Conservation (phyloP, 2,329 filamentous ascomycete species). For the Colletotrichum sojae region DNA sequence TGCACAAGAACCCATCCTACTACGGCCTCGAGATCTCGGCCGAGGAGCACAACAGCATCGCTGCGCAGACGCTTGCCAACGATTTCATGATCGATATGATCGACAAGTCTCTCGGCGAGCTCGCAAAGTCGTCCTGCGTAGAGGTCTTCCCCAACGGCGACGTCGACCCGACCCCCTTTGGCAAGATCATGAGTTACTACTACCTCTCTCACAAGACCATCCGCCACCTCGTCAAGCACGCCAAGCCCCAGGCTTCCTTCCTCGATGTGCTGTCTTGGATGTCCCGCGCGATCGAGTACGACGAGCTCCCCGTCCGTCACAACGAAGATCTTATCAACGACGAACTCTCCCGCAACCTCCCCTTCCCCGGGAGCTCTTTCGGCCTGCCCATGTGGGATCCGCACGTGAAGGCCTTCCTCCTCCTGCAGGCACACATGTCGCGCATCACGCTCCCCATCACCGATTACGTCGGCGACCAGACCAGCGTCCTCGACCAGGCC, state of each 20-base stretch:
- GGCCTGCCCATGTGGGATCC: constrained; percentile 97
- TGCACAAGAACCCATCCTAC: constrained; percentile 99
- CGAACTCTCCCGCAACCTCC: constrained; percentile 86
- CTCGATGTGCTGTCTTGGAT: constrained; percentile 92
- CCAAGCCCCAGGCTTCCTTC: constrained; percentile 82
- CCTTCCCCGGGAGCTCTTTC: constrained; percentile 71
- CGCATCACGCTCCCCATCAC: constrained; percentile 93
- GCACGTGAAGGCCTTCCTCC: constrained; percentile 94
- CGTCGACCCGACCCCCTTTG: constrained; percentile 89
- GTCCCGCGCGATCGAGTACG: constrained; percentile 93
- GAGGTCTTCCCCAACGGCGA: constrained; percentile 88
- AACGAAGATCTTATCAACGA: constrained; percentile 98
- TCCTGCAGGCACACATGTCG: constrained; percentile 95
- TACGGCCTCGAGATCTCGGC: constrained; percentile 95
- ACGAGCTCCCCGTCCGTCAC: constrained; percentile 96
- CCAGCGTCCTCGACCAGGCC: constrained; percentile 90
- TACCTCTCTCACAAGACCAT: constrained; percentile 97
- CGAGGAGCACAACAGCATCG: constrained; percentile 90
- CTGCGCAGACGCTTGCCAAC: constrained; percentile 89
- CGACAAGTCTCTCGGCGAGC: constrained; percentile 84
- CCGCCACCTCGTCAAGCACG: constrained; percentile 83
- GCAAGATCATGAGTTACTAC: constrained; percentile 99
- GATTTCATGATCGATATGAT: constrained; percentile 96
- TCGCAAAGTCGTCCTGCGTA: constrained; percentile 88
- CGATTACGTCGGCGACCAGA: constrained; percentile 97